phyloP scores from a whole-genome alignment of 1,139 yeast species.

The Blastobotrys proliferans region DNA sequence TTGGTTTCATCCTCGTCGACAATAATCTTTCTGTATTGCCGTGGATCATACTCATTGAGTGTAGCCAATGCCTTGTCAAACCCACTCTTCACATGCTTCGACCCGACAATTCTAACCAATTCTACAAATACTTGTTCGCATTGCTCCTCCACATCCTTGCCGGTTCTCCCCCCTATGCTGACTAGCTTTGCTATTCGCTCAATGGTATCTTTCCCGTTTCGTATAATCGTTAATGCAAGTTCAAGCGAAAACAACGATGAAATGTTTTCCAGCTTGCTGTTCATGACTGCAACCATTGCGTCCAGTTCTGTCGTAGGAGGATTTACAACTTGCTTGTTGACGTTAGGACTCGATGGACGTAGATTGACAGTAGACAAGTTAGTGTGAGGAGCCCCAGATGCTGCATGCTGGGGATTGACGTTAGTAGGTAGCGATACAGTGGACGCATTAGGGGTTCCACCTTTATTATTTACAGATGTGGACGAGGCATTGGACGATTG shows the following conservation, averaged over 20 bases:
- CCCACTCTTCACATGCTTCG: constrained; percentile 71
- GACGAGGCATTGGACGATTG: constrained; percentile 4
- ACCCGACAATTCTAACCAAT: constrained; percentile 61
- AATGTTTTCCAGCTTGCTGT: constrained; percentile 39
- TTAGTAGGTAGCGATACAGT: neutral
- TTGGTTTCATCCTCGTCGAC: constrained; percentile 21
- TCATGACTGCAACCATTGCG: constrained; percentile 43
- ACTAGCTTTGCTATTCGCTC: constrained; percentile 36
- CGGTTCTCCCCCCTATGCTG: constrained; percentile 30
- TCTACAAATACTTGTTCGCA: constrained; percentile 61
- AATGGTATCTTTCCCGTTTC: constrained; percentile 37
- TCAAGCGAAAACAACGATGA: constrained; percentile 41
- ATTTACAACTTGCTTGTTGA: neutral
- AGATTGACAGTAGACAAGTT: neutral
- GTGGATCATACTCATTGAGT: constrained; percentile 68
- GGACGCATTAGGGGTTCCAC: constrained; percentile 1
- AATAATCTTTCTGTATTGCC: constrained; percentile 39
- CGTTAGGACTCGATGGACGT: constrained; percentile 12
- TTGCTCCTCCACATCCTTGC: constrained; percentile 33
- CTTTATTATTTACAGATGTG: constrained; percentile 4
- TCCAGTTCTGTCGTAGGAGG: constrained; percentile 42
- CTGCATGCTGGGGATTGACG: neutral
- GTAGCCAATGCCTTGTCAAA: constrained; percentile 74
- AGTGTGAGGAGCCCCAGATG: constrained; percentile 5
- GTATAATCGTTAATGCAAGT: constrained; percentile 39